A percentile compares a stretch with the other conserved stretches of the same genome.
Evolutionary conservation across 768 basidiomycete genomes (phyloP).

Genomic region (Dioszegia crocea): DNA sequence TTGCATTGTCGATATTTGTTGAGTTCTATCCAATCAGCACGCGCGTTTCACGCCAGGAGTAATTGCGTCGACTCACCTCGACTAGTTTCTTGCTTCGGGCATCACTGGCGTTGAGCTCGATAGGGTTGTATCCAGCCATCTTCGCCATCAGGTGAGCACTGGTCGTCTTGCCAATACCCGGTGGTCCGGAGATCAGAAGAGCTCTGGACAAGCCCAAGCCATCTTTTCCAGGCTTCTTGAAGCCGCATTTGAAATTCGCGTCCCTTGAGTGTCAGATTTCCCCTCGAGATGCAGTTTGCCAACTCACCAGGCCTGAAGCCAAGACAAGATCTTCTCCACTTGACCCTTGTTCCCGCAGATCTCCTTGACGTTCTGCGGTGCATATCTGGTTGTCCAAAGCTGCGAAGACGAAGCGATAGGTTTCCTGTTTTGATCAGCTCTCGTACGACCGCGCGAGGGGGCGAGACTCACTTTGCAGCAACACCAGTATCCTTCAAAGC

Average conservation of each 20-base stretch:
- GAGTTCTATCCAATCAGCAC: slow-evolving; percentile 58
- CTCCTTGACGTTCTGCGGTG: slow-evolving; percentile 78
- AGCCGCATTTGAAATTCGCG: slow-evolving; percentile 63
- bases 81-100: slow-evolving; percentile 92
- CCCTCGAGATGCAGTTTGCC: no score
- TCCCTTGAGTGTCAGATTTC: neutral
- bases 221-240: slow-evolving; percentile 91
- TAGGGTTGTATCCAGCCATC: slow-evolving; percentile 82
- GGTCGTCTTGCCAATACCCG: slow-evolving; percentile 97
- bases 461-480: slow-evolving; percentile 41
- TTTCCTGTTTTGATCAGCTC: slow-evolving; percentile 25
- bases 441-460: neutral
- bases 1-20: slow-evolving; percentile 84
- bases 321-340: slow-evolving; percentile 80
- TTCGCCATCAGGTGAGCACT: slow-evolving; percentile 89
- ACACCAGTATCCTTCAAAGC: slow-evolving; percentile 38
- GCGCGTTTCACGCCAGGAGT: neutral
- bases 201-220: slow-evolving; percentile 82
- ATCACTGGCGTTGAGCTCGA: slow-evolving; percentile 96
- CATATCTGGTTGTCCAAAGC: slow-evolving; percentile 94
- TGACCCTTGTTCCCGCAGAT: slow-evolving; percentile 91
- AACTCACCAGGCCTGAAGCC: slow-evolving; percentile 81
- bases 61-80: slow-evolving; percentile 58
- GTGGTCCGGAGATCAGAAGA: slow-evolving; percentile 84
- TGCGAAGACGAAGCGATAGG: slow-evolving; percentile 54